These are phyloP conservation scores for Fulvia fulva DNA, from an alignment of 2,329 filamentous ascomycete species.

Conservation along the genomic window DNA sequence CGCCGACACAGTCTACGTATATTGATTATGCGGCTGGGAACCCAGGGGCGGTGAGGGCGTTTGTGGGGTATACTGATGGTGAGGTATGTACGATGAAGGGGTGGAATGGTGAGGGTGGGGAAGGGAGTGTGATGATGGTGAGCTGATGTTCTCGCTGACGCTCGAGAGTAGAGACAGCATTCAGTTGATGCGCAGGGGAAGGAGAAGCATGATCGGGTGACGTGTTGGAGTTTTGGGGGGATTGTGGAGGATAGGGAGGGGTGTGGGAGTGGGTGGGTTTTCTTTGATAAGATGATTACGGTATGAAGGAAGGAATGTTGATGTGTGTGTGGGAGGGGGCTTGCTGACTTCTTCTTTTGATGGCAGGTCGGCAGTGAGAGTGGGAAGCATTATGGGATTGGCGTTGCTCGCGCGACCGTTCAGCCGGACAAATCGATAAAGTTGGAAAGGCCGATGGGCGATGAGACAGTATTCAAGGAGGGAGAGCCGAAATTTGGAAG, in stretches of 20 bases:
- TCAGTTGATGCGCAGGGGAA: neutral
- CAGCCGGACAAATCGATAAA: neutral
- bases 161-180: neutral
- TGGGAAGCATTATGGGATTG: slow-evolving; percentile 1
- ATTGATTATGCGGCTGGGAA: neutral
- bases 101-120: neutral
- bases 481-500: slow-evolving; percentile 4
- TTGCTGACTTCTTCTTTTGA: neutral
- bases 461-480: slow-evolving; percentile 5
- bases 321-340: neutral
- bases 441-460: slow-evolving; percentile 7
- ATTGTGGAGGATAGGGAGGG: slow-evolving; percentile 5
- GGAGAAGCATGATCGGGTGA: slow-evolving; percentile 1
- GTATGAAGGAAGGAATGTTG: neutral
- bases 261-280: slow-evolving; percentile 5
- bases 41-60: neutral
- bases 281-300: slow-evolving; percentile 7
- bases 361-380: neutral
- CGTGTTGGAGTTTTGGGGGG: slow-evolving; percentile 7
- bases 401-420: slow-evolving; percentile 2
- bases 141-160: neutral
- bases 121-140: neutral
- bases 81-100: neutral
- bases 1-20: neutral
- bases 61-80: neutral